Evolutionary conservation across 1,284 basidiomycete species (phyloP), one percentile per base, ranked within the genome.

Genomic region (Ceratobasidium sp.): DNA sequence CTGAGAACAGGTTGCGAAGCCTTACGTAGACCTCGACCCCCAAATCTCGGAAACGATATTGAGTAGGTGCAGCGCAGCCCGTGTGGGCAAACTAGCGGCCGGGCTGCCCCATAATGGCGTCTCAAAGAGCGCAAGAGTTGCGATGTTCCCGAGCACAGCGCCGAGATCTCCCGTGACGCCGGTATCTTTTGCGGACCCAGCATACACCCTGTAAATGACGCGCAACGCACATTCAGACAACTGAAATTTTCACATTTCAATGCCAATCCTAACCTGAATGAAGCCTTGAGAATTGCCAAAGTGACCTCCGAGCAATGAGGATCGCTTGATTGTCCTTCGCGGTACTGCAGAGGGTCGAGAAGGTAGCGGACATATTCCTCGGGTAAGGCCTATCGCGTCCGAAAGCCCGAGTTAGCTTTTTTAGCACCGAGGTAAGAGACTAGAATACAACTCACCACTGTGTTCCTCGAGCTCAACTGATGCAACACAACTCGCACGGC

Each of bases 281-380:
- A 77, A n/a, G 48, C 66, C 50, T 23, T 56, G 3, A 69, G 61
- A 65, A 70, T 52, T 17, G 56, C 20, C 54, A 70, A 44, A 48
- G 48, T 46, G 33, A 59, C 65, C 20, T 77, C 50, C 12, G 38
- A 6, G 17, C 44, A n/a, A 33, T 44, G 40, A 65, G 52, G 20
- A 26, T 62, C 40, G 28, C 50, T 28, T 33, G 66, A 46, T 28
- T 33, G 26, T 44, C n/a, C 50, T 48, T 9, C 46, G 56, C n/a
- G 46, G 62, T 28, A 3, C 33, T 56, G 50, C 6, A 56, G 48
- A 62, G 73, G 73, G 48, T 75, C 73, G 48, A 75, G 73, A 33
- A 75, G 73, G 62, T 75, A 75, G 6, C 62, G 62, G 50, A 75
- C 38, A 28, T 75, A 75, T 52, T 75, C 73, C 23, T 75, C 73